Evolutionary conservation across 164 flowering plant species (phyloP).

Genomic region (Kalanchoe fedtschenkoi): DNA sequence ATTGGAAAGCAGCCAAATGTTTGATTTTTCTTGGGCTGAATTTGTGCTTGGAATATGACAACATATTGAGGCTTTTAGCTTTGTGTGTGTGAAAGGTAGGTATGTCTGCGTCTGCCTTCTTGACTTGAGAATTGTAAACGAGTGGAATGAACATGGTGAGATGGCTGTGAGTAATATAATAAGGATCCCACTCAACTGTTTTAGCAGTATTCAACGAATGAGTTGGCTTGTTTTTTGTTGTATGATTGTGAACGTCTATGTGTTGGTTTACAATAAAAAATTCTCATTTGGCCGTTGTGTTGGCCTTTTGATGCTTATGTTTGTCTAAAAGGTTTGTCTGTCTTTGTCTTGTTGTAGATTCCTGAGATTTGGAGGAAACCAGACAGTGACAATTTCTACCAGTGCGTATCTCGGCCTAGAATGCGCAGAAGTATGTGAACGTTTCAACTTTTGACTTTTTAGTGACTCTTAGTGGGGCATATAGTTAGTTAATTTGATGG

Average conservation of each 20-base stretch:
- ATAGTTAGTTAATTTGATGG: not conserved
- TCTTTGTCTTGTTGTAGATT: conserved; percentile 7
- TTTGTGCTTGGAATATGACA: not conserved
- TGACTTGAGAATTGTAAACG: not conserved
- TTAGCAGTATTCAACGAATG: conserved; percentile 1
- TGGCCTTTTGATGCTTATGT: not conserved
- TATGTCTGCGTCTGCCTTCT: not conserved
- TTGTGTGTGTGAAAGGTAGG: not conserved
- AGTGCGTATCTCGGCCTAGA: conserved; percentile 16
- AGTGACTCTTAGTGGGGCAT: not conserved
- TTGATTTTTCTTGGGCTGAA: not conserved
- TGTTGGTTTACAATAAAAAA: not conserved
- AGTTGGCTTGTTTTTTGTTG: not conserved
- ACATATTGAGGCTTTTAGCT: not conserved
- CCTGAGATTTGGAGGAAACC: conserved; percentile 30
- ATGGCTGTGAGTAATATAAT: not conserved
- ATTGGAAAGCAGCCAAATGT: not conserved
- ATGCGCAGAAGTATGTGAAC: conserved; percentile 15
- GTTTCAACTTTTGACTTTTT: not conserved
- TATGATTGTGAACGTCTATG: not conserved
- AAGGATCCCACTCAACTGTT: not conserved
- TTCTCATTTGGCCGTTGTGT: not conserved
- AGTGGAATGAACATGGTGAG: conserved; percentile 1
- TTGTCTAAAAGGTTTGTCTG: not conserved
- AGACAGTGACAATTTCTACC: conserved; percentile 10